Evolutionary conservation across 2,329 filamentous ascomycete genomes (phyloP).

Genomic region (Microdochium trichocladiopsis): DNA sequence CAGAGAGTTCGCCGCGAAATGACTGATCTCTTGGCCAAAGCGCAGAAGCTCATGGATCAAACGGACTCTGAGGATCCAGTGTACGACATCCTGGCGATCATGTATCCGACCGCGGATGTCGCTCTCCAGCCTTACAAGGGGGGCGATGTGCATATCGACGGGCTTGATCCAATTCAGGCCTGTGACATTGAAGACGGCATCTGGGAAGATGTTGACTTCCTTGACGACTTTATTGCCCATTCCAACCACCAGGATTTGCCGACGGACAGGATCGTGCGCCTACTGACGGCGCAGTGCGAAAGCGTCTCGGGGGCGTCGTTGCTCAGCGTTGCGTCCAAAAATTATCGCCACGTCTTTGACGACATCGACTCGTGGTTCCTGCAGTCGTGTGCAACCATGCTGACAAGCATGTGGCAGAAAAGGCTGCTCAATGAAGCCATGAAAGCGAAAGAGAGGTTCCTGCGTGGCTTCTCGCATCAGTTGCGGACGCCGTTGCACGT

Average conservation of each 20-base stretch:
- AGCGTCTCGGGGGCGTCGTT: constrained; percentile 20
- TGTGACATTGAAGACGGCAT: constrained; percentile 26
- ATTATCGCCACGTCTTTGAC: constrained; percentile 23
- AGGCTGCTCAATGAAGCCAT: constrained; percentile 23
- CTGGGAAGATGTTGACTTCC: constrained; percentile 33
- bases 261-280: constrained; percentile 22
- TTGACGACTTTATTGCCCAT: constrained; percentile 27
- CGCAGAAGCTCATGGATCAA: constrained; percentile 13
- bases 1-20: constrained; percentile 30
- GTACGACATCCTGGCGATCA: constrained; percentile 17
- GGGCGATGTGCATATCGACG: constrained; percentile 15
- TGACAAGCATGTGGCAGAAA: constrained; percentile 22
- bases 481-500: constrained; percentile 31
- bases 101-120: constrained; percentile 24
- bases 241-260: constrained; percentile 24
- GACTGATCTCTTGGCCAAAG: constrained; percentile 21
- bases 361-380: constrained; percentile 30
- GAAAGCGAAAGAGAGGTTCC: constrained; percentile 25
- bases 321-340: constrained; percentile 21
- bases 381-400: constrained; percentile 20
- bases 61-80: constrained; percentile 8
- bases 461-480: constrained; percentile 29
- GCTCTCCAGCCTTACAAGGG: constrained; percentile 17
- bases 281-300: constrained; percentile 26
- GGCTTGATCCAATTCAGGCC: constrained; percentile 15